Conservation (phyloP, 2,329 filamentous ascomycete genomes). For the Cadophora sp. region DNA sequence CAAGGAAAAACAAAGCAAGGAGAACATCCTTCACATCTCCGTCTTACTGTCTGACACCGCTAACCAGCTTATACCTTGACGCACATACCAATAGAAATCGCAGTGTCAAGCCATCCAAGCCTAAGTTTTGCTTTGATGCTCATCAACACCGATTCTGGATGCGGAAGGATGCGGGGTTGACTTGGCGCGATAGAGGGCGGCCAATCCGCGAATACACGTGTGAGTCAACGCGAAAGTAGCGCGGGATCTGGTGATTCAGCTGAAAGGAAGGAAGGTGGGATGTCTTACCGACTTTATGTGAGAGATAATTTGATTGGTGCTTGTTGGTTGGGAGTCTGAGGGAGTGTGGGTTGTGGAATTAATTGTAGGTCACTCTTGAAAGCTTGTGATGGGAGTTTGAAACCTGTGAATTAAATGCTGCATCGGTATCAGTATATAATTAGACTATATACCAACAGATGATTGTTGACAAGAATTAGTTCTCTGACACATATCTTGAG, state of each 20-base stretch:
- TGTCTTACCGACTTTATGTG: too few species aligned
- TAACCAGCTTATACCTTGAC: background rate
- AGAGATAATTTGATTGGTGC: too few species aligned
- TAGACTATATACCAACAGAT: too few species aligned
- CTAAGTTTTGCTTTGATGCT: constrained; percentile 1
- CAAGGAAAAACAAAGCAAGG: background rate
- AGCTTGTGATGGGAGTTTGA: too few species aligned
- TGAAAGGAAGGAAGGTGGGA: background rate
- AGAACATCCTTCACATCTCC: background rate
- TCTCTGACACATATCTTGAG: too few species aligned
- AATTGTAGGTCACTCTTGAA: too few species aligned
- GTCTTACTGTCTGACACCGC: constrained; percentile 16
- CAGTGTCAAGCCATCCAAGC: constrained; percentile 10
- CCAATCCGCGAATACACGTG: constrained; percentile 11
- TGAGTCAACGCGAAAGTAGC: constrained; percentile 22
- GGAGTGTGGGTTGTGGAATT: too few species aligned
- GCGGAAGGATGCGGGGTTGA: constrained; percentile 9
- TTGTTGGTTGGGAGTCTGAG: too few species aligned
- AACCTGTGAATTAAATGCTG: too few species aligned
- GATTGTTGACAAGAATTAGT: too few species aligned
- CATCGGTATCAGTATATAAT: too few species aligned
- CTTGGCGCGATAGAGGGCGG: background rate
- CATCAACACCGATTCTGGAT: constrained; percentile 1
- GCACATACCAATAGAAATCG: background rate
- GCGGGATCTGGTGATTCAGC: constrained; percentile 14